Base-by-base conservation (phyloP, 2,329 filamentous ascomycete species). In the Talaromyces amestolkiae region DNA sequence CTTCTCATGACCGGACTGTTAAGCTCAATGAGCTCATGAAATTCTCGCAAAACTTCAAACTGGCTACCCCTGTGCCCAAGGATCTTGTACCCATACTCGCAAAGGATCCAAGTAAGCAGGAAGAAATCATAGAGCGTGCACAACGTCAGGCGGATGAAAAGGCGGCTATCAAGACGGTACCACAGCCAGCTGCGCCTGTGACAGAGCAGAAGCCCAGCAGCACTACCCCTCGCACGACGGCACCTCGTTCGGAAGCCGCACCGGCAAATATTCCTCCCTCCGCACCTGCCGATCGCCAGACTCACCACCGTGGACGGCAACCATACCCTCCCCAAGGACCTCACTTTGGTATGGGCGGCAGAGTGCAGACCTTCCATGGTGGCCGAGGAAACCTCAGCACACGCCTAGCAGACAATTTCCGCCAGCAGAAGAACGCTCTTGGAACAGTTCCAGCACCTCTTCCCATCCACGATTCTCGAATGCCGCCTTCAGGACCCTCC, bases 21-120 rank as follows among this genome's bases (percentile, higher is more conserved):
- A 97, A 96, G 78, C 79, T 99, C 68, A 96, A 92, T 66, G 95
- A 99, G 79, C 81, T 99, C 65, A 96, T 95, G 83, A 97, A 94
- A 74, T 99, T 99, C 77, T 92, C 95, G 0, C 87, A 89, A 70
- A 95, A 87, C 75, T 99, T 99, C 84, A 98, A 98, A 80, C 86
- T 99, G 19, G 90, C 91, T 59, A 97, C 94, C 2, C 93, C 93
- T 6, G 93, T 99, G 11, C 95, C 95, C 1, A 89, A 87, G 61
- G 95, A 99, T 77, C 81, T 99, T 41, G 93, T 99, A 33, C 90
- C 92, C 1, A 99, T 99, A 70, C 90, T 99, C 67, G 94, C 95
- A 66, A 99, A 98, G 76, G 95, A 99, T 75, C 93, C 93, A n/a
- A 85, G 83, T 54, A 99, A 97, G 81, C 95, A 98, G 78, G 89